Percentiles rank a stretch among this genome's conserved stretches.
Conservation (phyloP, 768 basidiomycete species). For the Phlebiopsis flavidoalba region DNA sequence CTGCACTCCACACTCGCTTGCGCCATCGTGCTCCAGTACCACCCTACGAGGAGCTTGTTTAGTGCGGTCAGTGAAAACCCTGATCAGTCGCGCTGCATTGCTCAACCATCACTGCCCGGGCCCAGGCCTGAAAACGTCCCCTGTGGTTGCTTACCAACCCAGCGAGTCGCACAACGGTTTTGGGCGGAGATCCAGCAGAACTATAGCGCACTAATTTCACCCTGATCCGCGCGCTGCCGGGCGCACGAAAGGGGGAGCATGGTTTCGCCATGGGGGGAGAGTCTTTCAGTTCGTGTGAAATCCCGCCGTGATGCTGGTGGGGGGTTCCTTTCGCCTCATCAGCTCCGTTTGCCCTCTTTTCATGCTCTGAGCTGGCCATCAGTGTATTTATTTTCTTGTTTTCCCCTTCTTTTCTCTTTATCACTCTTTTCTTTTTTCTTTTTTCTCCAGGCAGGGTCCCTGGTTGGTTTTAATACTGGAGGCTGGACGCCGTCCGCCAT, state of each 20-base stretch:
- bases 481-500: background rate
- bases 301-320: background rate
- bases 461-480: background rate
- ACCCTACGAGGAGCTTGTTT: too few species aligned
- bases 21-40: too few species aligned
- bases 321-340: background rate
- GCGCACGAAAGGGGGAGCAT: background rate
- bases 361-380: conserved; percentile 11
- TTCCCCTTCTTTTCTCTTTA: background rate
- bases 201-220: background rate
- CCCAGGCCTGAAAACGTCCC: background rate
- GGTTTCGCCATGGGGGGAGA: background rate
- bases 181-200: background rate
- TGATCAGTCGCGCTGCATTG: background rate
- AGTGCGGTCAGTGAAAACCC: background rate
- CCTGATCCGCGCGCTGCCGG: background rate
- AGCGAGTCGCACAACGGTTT: background rate
- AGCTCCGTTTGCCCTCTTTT: background rate
- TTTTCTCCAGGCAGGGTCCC: conserved; percentile 6
- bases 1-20: too few species aligned
- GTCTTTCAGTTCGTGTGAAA: background rate
- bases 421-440: background rate
- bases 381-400: background rate
- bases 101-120: background rate
- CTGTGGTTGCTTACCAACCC: background rate